These are phyloP conservation scores for Escovopsis sp. DNA, from an alignment of 2,329 filamentous ascomycete species.

Conservation along the genomic window DNA sequence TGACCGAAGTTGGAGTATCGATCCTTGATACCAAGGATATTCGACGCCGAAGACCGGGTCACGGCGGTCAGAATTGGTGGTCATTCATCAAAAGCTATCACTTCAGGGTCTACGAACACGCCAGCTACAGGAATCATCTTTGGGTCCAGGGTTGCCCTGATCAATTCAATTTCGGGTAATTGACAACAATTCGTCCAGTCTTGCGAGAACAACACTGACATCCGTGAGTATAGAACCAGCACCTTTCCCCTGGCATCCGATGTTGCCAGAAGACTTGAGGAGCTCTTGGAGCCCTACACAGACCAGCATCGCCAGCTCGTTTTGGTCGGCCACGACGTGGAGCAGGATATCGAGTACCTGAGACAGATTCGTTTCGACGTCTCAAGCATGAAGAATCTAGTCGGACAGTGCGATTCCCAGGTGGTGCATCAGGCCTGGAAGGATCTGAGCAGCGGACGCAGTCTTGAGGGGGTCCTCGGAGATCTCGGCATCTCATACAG, in stretches of 20 bases:
- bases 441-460: slow-evolving; percentile 34
- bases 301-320: slow-evolving; percentile 38
- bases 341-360: slow-evolving; percentile 54
- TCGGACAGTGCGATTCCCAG: slow-evolving; percentile 59
- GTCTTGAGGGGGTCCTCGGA: slow-evolving; percentile 44
- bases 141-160: slow-evolving; percentile 62
- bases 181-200: neutral
- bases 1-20: slow-evolving; percentile 80
- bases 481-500: slow-evolving; percentile 46
- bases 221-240: slow-evolving; percentile 21
- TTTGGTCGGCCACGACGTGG: slow-evolving; percentile 63
- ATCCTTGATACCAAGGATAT: slow-evolving; percentile 56
- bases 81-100: slow-evolving; percentile 53
- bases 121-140: slow-evolving; percentile 46
- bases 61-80: slow-evolving; percentile 50
- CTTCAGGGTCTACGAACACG: slow-evolving; percentile 58
- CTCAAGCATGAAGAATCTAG: slow-evolving; percentile 31
- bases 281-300: slow-evolving; percentile 19
- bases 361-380: slow-evolving; percentile 47
- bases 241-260: slow-evolving; percentile 22
- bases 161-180: slow-evolving; percentile 59
- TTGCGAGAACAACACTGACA: slow-evolving; percentile 3
- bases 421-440: slow-evolving; percentile 51
- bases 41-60: slow-evolving; percentile 39
- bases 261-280: slow-evolving; percentile 19